These are phyloP conservation scores for Clavulina sp. DNA, from an alignment of 768 basidiomycete species.

Conservation along the genomic window DNA sequence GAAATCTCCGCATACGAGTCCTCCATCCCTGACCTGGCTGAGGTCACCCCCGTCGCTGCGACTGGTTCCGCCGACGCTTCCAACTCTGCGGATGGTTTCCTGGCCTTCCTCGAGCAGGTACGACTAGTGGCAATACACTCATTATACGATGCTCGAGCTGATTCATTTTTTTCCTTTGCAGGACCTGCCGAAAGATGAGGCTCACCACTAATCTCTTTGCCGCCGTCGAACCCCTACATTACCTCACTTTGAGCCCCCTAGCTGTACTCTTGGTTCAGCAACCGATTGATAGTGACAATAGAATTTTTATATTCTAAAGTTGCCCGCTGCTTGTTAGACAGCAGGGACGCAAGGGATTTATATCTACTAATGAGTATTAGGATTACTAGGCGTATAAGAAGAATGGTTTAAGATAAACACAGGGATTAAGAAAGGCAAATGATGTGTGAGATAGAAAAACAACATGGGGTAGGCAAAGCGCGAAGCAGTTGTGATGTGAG, in stretches of 20 bases:
- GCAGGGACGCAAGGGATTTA: not conserved
- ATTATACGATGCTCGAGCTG: not conserved
- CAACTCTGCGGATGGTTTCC: constrained; percentile 39
- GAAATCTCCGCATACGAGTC: constrained; percentile 78
- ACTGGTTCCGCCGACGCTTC: constrained; percentile 18
- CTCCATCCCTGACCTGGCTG: constrained; percentile 38
- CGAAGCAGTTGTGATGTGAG: not conserved
- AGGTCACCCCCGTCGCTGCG: constrained; percentile 21
- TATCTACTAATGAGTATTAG: too few relatives aligned
- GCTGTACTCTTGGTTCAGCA: not conserved
- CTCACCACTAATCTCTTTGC: constrained; percentile 26
- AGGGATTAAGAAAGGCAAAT: not conserved
- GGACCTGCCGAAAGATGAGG: constrained; percentile 51
- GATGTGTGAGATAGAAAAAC: not conserved
- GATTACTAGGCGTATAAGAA: too few relatives aligned
- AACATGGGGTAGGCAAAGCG: not conserved
- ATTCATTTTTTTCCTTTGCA: constrained; percentile 17
- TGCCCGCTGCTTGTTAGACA: not conserved
- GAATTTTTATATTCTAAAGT: not conserved
- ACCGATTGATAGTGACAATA: not conserved
- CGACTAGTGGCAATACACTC: not conserved
- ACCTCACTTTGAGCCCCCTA: too few relatives aligned
- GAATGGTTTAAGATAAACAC: too few relatives aligned
- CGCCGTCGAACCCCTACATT: too few relatives aligned
- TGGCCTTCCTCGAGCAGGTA: constrained; percentile 50